Percentiles rank a stretch among this genome's conserved stretches.
Conservation (phyloP, 2,329 filamentous ascomycete species). For the Colletotrichum ledebouriae region DNA sequence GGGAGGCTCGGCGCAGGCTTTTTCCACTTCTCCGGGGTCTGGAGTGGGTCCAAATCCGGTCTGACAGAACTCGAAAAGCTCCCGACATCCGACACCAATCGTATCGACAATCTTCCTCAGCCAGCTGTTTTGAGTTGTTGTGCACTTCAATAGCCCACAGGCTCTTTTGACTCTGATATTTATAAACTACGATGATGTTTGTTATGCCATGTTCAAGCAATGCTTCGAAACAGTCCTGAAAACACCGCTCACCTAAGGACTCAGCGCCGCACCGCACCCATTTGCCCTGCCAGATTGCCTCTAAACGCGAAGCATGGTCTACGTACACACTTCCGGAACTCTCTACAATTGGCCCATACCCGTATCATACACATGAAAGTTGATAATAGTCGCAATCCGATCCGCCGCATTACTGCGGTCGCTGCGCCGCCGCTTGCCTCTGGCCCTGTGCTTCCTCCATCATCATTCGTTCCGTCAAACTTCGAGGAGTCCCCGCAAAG, state of each 20-base stretch:
- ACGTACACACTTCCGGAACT: conserved; percentile 39
- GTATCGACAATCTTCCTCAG: not conserved
- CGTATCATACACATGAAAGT: conserved; percentile 33
- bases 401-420: conserved; percentile 32
- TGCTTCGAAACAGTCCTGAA: conserved; percentile 26
- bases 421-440: conserved; percentile 40
- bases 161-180: conserved; percentile 20
- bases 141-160: not conserved
- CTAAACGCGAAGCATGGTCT: conserved; percentile 38
- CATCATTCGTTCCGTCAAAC: conserved; percentile 63
- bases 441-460: conserved; percentile 60
- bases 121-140: not conserved
- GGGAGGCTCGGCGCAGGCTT: conserved; percentile 37
- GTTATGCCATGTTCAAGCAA: conserved; percentile 34
- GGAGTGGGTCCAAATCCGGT: conserved; percentile 28
- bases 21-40: conserved; percentile 36
- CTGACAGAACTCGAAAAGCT: conserved; percentile 31
- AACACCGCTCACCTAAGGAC: conserved; percentile 29
- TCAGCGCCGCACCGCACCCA: conserved; percentile 30
- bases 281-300: conserved; percentile 32
- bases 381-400: not conserved
- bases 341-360: conserved; percentile 37
- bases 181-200: conserved; percentile 34
- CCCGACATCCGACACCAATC: conserved; percentile 1
- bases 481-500: conserved; percentile 60